Base-by-base conservation (phyloP, 208 protist species). In the Strigomonas galati region DNA sequence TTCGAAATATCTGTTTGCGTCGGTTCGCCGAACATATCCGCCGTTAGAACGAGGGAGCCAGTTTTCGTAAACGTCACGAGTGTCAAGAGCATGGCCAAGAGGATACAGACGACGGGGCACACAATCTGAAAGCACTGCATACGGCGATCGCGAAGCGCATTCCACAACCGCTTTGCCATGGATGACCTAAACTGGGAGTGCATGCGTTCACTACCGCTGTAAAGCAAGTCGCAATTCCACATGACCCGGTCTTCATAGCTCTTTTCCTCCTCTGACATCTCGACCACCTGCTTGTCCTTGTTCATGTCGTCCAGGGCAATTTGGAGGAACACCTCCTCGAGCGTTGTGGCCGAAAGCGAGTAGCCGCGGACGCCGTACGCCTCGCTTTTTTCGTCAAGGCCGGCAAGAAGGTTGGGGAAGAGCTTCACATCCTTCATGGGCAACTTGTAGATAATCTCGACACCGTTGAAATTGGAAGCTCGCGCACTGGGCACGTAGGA, bases 321-420 rank as follows among this genome's bases (percentile, higher is more conserved):
- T 35, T 69, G 43, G 21, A 94, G 56, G 60, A 94, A 94, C 4
- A 94, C 70, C 65, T 94, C 79, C 69, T 94, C 88, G 32, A 94
- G 62, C 32, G 85, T 89, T 12, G 86, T 92, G 23, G 74, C 77
- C 27, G 82, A 82, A 19, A 94, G 58, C 26, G 77, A 76, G 75
- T 85, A 91, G 9, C 35, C 67, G 51, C 62, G 57, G 49, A 92
- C 72, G 26, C 84, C 78, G 2, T 80, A 44, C 9, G 52, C 24
- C 35, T 4, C 35, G 19, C 64, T 72, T 15, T 60, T 49, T 5
- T 76, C 31, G 60, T 91, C 80, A 40, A 94, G 53, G 0, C 64
- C 48, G 0, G 51, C 52, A 15, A 94, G 73, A 49, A 92, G 54
- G 2, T 69, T 19, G 2, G 82, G 68, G 37, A 92, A 89, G 35